Evolutionary conservation across 2,329 filamentous ascomycete genomes (phyloP), one percentile per base, ranked within the genome.

Genomic region (Helotiales sp.): DNA sequence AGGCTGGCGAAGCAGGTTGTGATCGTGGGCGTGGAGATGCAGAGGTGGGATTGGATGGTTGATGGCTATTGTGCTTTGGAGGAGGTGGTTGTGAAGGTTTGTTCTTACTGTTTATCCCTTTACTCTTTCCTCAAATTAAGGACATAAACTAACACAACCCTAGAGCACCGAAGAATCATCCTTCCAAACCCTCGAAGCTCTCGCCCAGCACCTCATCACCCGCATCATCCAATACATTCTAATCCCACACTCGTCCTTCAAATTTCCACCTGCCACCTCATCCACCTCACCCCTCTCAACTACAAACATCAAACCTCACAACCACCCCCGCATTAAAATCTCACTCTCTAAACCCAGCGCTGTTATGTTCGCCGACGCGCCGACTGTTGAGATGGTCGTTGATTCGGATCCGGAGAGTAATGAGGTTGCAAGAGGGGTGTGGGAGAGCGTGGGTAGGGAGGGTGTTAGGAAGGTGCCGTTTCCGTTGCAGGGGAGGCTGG

Each of bases 321-420:
- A 66, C 24, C 50, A 70, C 37, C 63, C 60, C 13, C 62, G 61
- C 15, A 80, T 93, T 60, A 85, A 82, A 67, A 83, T 93, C 43
- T 81, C 82, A 26, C 80, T 93, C 61, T 88, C 89, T 78, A 93
- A 93, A 80, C 91, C 91, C 2, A 87, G 89, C 13, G 91, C 91
- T 0, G 89, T 93, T 22, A 85, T 88, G 0, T 86, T 91, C 73
- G 91, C 91, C 1, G 91, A 93, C 70, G 89, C 88, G 11, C 90
- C 91, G 0, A 83, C 85, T 4, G 87, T 93, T 6, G 89, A 93
- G 76, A 82, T 90, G 57, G 73, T 77, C 6, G 37, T 74, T n/a
- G 69, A 73, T 55, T 69, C 70, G 1, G 45, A 72, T 63, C 71
- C 72, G 8, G 47, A 47, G 10, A 60, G 28, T 4, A 69, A 63